Percentiles rank a stretch among this genome's conserved stretches.
Evolutionary conservation across 2,329 filamentous ascomycete genomes (phyloP).

Genomic region (Sclerotinia trifoliorum): DNA sequence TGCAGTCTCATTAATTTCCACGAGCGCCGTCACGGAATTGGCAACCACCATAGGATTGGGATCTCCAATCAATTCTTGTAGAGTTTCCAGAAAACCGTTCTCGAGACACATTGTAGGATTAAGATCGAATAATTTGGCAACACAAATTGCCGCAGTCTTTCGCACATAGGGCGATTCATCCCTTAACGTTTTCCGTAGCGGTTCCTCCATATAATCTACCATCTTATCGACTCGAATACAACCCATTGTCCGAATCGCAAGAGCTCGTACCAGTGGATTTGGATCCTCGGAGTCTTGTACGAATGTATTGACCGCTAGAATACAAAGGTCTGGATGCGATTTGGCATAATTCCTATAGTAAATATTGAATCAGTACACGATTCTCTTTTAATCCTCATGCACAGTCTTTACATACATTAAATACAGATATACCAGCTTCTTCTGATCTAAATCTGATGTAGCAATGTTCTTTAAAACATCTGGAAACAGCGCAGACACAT

Average conservation of each 20-base stretch:
- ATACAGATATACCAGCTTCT: slow-evolving; percentile 98
- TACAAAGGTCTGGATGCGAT: slow-evolving; percentile 96
- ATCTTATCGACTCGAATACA: slow-evolving; percentile 99
- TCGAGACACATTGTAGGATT: slow-evolving; percentile 91
- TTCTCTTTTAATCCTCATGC: neutral
- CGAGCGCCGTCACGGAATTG: slow-evolving; percentile 90
- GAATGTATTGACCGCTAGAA: slow-evolving; percentile 97
- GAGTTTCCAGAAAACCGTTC: slow-evolving; percentile 88
- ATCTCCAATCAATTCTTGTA: slow-evolving; percentile 95
- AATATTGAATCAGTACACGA: slow-evolving; percentile 23
- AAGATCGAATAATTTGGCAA: slow-evolving; percentile 95
- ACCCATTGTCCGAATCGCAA: slow-evolving; percentile 97
- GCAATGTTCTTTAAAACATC: slow-evolving; percentile 99
- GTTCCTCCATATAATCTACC: slow-evolving; percentile 99
- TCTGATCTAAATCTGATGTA: slow-evolving; percentile 90
- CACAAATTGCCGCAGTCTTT: slow-evolving; percentile 96
- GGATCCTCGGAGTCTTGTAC: slow-evolving; percentile 99
- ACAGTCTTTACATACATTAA: slow-evolving; percentile 64
- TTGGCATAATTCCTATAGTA: slow-evolving; percentile 90
- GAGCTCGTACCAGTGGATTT: slow-evolving; percentile 89
- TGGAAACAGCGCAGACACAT: slow-evolving; percentile 94
- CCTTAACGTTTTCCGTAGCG: slow-evolving; percentile 87
- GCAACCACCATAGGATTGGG: slow-evolving; percentile 99
- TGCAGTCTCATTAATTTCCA: slow-evolving; percentile 85
- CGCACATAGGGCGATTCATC: slow-evolving; percentile 98